Conservation (phyloP, 2,329 filamentous ascomycete species). For the Laburnicola sp. region DNA sequence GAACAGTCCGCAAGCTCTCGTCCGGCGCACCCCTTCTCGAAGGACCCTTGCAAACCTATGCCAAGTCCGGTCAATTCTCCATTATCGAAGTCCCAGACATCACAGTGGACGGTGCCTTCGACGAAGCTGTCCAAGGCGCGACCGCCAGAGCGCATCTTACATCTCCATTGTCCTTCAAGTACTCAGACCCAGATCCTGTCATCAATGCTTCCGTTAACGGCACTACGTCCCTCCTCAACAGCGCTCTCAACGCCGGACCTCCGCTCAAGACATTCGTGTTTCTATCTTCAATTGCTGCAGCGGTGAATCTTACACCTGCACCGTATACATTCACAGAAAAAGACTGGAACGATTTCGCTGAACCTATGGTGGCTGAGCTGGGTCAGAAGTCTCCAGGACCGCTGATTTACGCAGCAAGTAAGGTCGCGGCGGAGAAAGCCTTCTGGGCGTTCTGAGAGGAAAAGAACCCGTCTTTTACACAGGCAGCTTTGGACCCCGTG, state of each 20-base stretch:
- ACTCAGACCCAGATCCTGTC: conserved; percentile 25
- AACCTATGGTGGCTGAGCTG: conserved; percentile 26
- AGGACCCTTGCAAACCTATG: conserved; percentile 24
- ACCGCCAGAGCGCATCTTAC: conserved; percentile 28
- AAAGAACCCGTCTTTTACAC: conserved; percentile 44
- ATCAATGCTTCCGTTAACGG: conserved; percentile 26
- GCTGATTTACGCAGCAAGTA: conserved; percentile 33
- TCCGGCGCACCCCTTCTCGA: conserved; percentile 21
- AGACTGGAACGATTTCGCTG: conserved; percentile 31
- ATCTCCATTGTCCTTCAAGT: conserved; percentile 22
- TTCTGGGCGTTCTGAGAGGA: conserved; percentile 43
- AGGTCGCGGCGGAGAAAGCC: conserved; percentile 30
- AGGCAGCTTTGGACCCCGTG: conserved; percentile 48
- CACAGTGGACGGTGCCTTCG: conserved; percentile 29
- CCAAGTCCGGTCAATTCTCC: conserved; percentile 21
- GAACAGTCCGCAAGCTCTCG: conserved; percentile 33
- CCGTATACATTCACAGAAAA: conserved; percentile 26
- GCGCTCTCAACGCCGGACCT: conserved; percentile 27
- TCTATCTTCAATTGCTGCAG: conserved; percentile 27
- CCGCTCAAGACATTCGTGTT: conserved; percentile 32
- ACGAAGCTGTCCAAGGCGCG: conserved; percentile 30
- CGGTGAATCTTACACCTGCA: conserved; percentile 9
- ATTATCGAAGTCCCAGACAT: conserved; percentile 35
- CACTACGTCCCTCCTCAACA: conserved; percentile 25
- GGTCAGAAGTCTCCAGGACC: conserved; percentile 29